These are phyloP conservation scores for Psilocybe subaeruginosa DNA, from an alignment of 768 basidiomycete species.

Conservation along the genomic window DNA sequence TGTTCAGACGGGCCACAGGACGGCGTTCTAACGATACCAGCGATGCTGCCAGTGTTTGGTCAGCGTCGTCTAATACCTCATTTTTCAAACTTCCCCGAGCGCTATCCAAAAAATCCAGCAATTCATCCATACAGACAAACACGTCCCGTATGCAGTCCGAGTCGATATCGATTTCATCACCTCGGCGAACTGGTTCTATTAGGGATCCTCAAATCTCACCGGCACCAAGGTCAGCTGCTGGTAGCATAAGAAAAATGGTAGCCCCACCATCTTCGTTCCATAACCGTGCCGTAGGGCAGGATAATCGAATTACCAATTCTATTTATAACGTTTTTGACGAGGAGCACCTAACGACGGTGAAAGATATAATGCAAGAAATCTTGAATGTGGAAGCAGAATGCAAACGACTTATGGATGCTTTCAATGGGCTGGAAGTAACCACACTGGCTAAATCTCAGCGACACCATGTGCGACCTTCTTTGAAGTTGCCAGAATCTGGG, in stretches of 20 bases:
- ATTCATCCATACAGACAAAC: constrained; percentile 49
- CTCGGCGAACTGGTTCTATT: constrained; percentile 38
- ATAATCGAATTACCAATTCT: constrained; percentile 38
- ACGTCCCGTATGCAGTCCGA: constrained; percentile 40
- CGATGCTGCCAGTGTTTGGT: constrained; percentile 51
- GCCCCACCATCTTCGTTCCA: constrained; percentile 67
- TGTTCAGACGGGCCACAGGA: constrained; percentile 54
- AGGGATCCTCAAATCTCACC: constrained; percentile 29
- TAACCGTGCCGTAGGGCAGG: constrained; percentile 36
- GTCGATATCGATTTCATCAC: constrained; percentile 43
- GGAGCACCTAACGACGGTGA: constrained; percentile 58
- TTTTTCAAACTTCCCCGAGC: constrained; percentile 40
- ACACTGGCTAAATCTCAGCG: constrained; percentile 57
- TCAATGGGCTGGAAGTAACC: constrained; percentile 76
- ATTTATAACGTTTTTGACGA: constrained; percentile 54
- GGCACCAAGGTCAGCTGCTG: constrained; percentile 45
- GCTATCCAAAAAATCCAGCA: constrained; percentile 53
- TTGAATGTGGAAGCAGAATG: constrained; percentile 71
- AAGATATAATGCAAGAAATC: constrained; percentile 69
- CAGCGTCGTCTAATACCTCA: constrained; percentile 37
- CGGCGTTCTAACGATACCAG: constrained; percentile 46
- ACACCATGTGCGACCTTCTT: constrained; percentile 23
- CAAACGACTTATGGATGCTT: constrained; percentile 73
- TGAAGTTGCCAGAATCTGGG: constrained; percentile 24
- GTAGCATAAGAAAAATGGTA: constrained; percentile 47